Percentiles rank a stretch among this genome's conserved stretches.
These are phyloP conservation scores for Debaryomyces fabryi DNA, from an alignment of 1,139 yeast species.

Conservation along the genomic window DNA sequence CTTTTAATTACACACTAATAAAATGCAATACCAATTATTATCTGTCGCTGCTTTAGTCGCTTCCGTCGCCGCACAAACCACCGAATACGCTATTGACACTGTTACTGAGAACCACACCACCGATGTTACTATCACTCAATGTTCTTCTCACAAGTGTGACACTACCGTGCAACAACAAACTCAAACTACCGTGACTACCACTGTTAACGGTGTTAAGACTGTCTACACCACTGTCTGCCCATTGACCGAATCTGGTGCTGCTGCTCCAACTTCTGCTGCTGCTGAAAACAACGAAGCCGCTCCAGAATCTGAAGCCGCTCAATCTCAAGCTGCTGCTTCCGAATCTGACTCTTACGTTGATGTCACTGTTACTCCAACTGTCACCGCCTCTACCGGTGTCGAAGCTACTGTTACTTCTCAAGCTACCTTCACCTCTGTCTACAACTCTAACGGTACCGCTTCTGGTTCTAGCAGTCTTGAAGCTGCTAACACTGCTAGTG, in stretches of 20 bases:
- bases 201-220: conserved; percentile 46
- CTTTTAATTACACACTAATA: conserved; percentile 7
- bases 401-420: conserved; percentile 38
- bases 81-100: conserved; percentile 20
- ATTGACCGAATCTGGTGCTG: conserved; percentile 23
- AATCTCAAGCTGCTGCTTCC: conserved; percentile 18
- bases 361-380: conserved; percentile 37
- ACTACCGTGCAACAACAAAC: conserved; percentile 19
- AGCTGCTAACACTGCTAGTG: conserved; percentile 22
- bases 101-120: conserved; percentile 40
- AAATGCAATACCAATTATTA: conserved; percentile 37
- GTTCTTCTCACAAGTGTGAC: conserved; percentile 37
- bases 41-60: conserved; percentile 36
- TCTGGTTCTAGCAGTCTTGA: conserved; percentile 21
- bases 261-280: conserved; percentile 11
- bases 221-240: conserved; percentile 55
- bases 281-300: conserved; percentile 1
- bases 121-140: conserved; percentile 46
- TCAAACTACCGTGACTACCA: conserved; percentile 40
- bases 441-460: conserved; percentile 18
- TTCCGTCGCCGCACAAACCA: conserved; percentile 15
- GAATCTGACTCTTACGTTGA: conserved; percentile 30
- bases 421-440: conserved; percentile 33
- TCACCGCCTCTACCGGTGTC: conserved; percentile 38
- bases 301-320: conserved; percentile 13